phyloP scores from a whole-genome alignment of 2,329 filamentous ascomycete species.

The Arthrobotrys conoides region DNA sequence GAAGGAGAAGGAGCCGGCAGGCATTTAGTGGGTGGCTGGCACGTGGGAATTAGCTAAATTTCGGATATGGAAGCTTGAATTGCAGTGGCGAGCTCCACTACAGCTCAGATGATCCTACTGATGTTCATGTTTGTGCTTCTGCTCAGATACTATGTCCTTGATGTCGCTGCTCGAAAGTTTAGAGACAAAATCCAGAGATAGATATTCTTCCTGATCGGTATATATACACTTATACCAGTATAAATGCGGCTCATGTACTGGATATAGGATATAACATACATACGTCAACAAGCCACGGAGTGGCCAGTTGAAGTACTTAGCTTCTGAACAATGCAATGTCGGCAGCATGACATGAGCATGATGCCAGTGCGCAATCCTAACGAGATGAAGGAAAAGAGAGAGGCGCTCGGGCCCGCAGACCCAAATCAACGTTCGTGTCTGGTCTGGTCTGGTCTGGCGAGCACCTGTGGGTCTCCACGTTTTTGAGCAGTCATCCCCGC shows the following conservation, averaged over 20 bases:
- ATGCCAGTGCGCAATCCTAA: conserved; percentile 24
- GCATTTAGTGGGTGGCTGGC: conserved; percentile 2
- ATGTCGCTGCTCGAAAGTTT: too few relatives aligned
- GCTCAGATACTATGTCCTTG: too few relatives aligned
- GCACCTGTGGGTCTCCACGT: conserved; percentile 43
- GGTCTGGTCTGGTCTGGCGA: neutral
- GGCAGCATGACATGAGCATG: conserved; percentile 25
- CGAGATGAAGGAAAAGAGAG: conserved; percentile 21
- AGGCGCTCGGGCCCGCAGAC: conserved; percentile 34
- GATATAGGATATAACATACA: neutral
- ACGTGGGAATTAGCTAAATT: conserved; percentile 31
- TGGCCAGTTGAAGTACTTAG: too few relatives aligned
- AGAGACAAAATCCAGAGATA: too few relatives aligned
- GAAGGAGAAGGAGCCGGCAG: neutral
- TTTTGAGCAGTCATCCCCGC: conserved; percentile 12
- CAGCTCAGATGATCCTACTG: neutral
- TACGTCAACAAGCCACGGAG: too few relatives aligned
- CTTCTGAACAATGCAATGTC: neutral
- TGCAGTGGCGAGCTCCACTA: conserved; percentile 50
- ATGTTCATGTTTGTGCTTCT: too few relatives aligned
- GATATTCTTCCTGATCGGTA: too few relatives aligned
- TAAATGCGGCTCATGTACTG: too few relatives aligned
- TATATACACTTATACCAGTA: too few relatives aligned
- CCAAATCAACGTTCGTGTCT: neutral
- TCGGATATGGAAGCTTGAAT: conserved; percentile 32